These are phyloP conservation scores for Pyrenula aspistea DNA, from an alignment of 495 filamentous ascomycete species.

Conservation along the genomic window DNA sequence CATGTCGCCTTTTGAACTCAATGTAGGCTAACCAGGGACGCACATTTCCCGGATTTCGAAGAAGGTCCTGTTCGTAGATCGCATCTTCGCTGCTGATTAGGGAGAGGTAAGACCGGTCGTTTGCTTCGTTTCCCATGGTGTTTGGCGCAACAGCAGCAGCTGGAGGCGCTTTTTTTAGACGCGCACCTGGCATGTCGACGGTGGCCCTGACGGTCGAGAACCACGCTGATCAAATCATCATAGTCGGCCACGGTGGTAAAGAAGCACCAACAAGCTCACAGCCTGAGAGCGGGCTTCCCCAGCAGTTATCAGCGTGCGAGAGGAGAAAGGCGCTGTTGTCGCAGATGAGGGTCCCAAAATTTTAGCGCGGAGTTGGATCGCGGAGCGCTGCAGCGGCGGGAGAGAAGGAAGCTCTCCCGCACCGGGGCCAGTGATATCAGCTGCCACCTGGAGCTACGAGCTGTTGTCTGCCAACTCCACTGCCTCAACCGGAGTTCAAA, in stretches of 20 bases:
- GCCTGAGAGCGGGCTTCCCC: not conserved
- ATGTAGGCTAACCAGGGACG: slow-evolving; percentile 96
- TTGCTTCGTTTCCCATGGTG: not conserved
- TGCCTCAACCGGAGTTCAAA: not conserved
- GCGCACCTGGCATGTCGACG: not conserved
- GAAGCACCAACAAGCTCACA: not conserved
- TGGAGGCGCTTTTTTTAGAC: not conserved
- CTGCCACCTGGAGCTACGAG: not conserved
- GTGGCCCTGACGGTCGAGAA: not conserved
- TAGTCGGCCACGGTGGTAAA: not conserved
- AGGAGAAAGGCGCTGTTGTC: not conserved
- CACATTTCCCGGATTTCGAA: slow-evolving; percentile 71
- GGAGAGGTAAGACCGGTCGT: slow-evolving; percentile 45
- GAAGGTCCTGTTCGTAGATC: slow-evolving; percentile 91
- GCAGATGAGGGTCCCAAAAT: not conserved
- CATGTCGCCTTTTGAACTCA: slow-evolving; percentile 81
- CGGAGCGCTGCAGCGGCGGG: no score
- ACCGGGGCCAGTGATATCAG: not conserved
- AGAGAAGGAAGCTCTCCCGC: not conserved
- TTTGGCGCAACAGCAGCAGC: not conserved
- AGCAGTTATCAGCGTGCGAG: not conserved
- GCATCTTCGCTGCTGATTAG: slow-evolving; percentile 84
- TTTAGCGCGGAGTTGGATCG: not conserved
- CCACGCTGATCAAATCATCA: not conserved
- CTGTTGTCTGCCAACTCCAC: not conserved